These are phyloP conservation scores for Vicia villosa DNA, from an alignment of 306 rosid genomes.

Conservation along the genomic window DNA sequence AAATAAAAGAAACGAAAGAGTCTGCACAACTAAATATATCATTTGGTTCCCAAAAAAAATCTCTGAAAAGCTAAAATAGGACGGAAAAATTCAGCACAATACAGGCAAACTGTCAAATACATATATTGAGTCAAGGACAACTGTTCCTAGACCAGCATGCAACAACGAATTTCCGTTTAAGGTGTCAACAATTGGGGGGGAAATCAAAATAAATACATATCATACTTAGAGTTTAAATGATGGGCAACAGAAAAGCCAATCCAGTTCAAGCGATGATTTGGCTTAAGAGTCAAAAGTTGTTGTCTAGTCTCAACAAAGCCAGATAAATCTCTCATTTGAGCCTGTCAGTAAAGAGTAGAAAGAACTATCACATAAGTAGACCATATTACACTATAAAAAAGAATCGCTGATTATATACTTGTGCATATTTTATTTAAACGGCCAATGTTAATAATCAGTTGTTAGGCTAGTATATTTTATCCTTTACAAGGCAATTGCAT, in stretches of 20 bases:
- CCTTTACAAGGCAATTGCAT: not conserved
- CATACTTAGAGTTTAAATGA: constrained; percentile 89
- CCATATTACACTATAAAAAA: constrained; percentile 18
- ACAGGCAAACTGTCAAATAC: not conserved
- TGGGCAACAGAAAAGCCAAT: constrained; percentile 95
- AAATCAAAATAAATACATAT: constrained; percentile 16
- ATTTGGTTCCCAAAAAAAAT: not conserved
- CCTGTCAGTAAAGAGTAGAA: constrained; percentile 53
- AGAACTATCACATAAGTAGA: constrained; percentile 28
- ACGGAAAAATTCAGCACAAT: not conserved
- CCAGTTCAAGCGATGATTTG: constrained; percentile 99
- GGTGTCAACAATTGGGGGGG: not conserved
- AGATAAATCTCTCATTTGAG: constrained; percentile 95
- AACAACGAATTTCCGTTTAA: constrained; percentile 7
- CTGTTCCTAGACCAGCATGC: not conserved
- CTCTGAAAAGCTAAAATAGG: not conserved
- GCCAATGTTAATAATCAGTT: no score
- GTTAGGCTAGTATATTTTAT: no score
- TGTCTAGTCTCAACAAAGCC: constrained; percentile 99
- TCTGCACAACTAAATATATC: constrained; percentile 6
- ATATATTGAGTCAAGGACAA: not conserved
- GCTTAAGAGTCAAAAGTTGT: constrained; percentile 85
- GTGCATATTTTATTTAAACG: not conserved
- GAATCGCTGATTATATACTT: not conserved
- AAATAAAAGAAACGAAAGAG: constrained; percentile 18